A percentile compares a stretch with the other conserved stretches of the same genome.
phyloP scores from a whole-genome alignment of 2,329 filamentous ascomycete species.

The Penicillium sp. region DNA sequence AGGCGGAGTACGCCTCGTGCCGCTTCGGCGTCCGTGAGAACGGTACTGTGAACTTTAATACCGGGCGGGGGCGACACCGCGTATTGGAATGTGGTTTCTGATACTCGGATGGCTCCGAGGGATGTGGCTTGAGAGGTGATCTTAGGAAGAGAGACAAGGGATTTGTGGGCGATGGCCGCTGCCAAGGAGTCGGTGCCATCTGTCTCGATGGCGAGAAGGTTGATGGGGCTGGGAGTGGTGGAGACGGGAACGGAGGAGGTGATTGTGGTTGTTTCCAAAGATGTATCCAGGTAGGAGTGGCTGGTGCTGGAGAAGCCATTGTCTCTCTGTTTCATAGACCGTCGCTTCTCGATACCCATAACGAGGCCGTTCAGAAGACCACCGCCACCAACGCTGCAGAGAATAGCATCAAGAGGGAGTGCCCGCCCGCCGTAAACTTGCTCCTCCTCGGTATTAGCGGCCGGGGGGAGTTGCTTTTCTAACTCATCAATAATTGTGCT shows the following conservation, averaged over 20 bases:
- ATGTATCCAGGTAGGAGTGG: slow-evolving; percentile 17
- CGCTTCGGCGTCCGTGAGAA: slow-evolving; percentile 75
- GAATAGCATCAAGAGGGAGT: slow-evolving; percentile 63
- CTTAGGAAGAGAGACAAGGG: slow-evolving; percentile 63
- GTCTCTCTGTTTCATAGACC: slow-evolving; percentile 34
- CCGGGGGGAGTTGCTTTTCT: slow-evolving; percentile 40
- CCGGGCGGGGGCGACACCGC: slow-evolving; percentile 48
- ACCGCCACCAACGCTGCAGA: slow-evolving; percentile 79
- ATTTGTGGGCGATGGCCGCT: slow-evolving; percentile 55
- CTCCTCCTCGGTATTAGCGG: slow-evolving; percentile 33
- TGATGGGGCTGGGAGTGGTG: slow-evolving; percentile 34
- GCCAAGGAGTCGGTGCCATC: slow-evolving; percentile 69
- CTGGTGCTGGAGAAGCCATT: slow-evolving; percentile 7
- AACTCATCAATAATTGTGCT: slow-evolving; percentile 48
- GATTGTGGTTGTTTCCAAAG: slow-evolving; percentile 3
- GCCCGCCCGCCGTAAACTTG: slow-evolving; percentile 28
- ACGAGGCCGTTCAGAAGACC: slow-evolving; percentile 77
- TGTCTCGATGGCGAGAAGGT: slow-evolving; percentile 75
- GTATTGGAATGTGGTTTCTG: slow-evolving; percentile 67
- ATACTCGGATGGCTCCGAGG: slow-evolving; percentile 73
- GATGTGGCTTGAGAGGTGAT: slow-evolving; percentile 77
- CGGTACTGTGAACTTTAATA: slow-evolving; percentile 58
- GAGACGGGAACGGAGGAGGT: slow-evolving; percentile 9
- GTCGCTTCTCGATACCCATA: slow-evolving; percentile 61
- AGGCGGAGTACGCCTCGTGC: slow-evolving; percentile 74